Percentiles rank a stretch among this genome's conserved stretches.
phyloP scores from a whole-genome alignment of 2,329 filamentous ascomycete genomes.

The Exophiala oligosperma region DNA sequence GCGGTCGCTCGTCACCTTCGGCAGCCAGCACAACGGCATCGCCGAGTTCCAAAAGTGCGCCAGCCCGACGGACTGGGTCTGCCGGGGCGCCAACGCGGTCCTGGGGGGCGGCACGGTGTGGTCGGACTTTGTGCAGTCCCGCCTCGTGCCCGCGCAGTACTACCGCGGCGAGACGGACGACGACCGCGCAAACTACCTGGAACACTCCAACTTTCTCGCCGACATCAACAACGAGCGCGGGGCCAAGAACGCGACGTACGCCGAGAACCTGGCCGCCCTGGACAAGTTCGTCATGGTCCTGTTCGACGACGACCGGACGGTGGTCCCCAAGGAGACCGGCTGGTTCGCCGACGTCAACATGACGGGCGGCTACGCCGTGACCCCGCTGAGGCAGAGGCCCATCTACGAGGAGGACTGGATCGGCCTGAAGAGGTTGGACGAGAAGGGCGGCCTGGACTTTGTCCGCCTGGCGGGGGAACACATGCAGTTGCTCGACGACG shows the following conservation, averaged over 20 bases:
- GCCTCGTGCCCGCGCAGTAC: constrained; percentile 91
- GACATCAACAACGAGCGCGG: constrained; percentile 92
- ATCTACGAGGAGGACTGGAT: constrained; percentile 94
- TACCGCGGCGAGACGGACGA: constrained; percentile 65
- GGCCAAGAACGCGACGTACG: constrained; percentile 73
- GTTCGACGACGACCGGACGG: constrained; percentile 82
- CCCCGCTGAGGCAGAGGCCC: constrained; percentile 64
- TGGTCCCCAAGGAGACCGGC: constrained; percentile 83
- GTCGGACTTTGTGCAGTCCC: constrained; percentile 72
- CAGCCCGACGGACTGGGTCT: constrained; percentile 69
- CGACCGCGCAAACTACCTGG: constrained; percentile 72
- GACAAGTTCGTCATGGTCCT: constrained; percentile 84
- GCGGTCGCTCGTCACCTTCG: constrained; percentile 80
- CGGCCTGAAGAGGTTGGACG: constrained; percentile 75
- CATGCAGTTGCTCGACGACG: constrained; percentile 72
- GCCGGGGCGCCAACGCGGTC: constrained; percentile 74
- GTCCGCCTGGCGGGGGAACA: constrained; percentile 72
- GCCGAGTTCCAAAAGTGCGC: constrained; percentile 75
- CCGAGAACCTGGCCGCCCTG: constrained; percentile 65
- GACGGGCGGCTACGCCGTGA: constrained; percentile 59
- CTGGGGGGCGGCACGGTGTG: constrained; percentile 75
- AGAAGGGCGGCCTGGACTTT: constrained; percentile 77
- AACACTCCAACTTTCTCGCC: constrained; percentile 81
- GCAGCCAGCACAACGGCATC: constrained; percentile 91
- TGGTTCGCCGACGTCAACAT: constrained; percentile 89